These are phyloP conservation scores for Forsythia suspensa DNA, from an alignment of 257 asterid genomes.

Conservation along the genomic window DNA sequence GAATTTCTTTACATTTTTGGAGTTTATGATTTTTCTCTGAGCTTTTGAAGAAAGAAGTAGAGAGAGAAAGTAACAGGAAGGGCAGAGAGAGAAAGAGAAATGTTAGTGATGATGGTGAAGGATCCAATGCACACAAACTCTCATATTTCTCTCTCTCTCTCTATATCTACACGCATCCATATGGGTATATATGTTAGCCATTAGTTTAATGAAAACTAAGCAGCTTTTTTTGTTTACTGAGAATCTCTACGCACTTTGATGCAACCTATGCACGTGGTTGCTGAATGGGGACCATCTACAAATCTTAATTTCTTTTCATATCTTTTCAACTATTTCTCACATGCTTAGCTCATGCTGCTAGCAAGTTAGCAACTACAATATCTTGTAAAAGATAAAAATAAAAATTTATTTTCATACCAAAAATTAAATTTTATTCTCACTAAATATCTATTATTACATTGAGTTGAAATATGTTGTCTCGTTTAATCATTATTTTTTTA, in stretches of 20 bases:
- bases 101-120: constrained; percentile 16
- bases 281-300: constrained; percentile 29
- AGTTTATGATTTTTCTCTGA: background rate
- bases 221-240: constrained; percentile 17
- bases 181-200: background rate
- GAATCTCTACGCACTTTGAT: constrained; percentile 35
- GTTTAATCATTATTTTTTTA: no score
- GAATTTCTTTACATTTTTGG: constrained; percentile 1
- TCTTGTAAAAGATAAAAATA: no score
- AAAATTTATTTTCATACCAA: no score
- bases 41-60: background rate
- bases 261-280: constrained; percentile 35
- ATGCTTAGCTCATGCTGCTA: constrained; percentile 1
- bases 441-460: no score
- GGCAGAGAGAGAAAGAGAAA: background rate
- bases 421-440: no score
- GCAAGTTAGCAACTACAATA: constrained; percentile 17
- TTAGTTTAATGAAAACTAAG: background rate
- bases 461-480: no score
- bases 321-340: background rate
- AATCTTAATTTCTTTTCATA: background rate
- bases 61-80: background rate
- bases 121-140: constrained; percentile 36
- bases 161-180: background rate
- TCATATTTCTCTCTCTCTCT: background rate